A percentile compares a stretch with the other conserved stretches of the same genome.
Conservation (phyloP, 345 rosid genomes). For the Moringa oleifera region DNA sequence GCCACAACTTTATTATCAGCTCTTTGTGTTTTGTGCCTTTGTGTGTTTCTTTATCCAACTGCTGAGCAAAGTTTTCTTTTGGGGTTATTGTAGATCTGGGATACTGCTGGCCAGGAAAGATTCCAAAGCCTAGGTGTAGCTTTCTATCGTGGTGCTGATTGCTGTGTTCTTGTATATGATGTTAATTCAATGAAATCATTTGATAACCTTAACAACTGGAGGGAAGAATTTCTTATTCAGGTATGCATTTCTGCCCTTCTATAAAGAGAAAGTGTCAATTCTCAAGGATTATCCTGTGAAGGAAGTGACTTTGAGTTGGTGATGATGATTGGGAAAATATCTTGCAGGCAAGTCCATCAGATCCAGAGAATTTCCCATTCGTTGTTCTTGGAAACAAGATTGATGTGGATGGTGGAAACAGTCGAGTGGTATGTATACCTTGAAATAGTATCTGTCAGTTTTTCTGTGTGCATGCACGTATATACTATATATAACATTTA, state of each 20-base stretch:
- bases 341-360: constrained; percentile 89
- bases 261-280: not conserved
- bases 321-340: constrained; percentile 13
- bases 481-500: not conserved
- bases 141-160: constrained; percentile 78
- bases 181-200: constrained; percentile 78
- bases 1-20: no score
- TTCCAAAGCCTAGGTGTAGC: constrained; percentile 97
- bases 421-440: constrained; percentile 65
- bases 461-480: not conserved
- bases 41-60: not conserved
- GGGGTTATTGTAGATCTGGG: constrained; percentile 72
- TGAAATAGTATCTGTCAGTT: no score
- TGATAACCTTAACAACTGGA: constrained; percentile 80
- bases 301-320: not conserved
- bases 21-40: not conserved
- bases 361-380: constrained; percentile 94
- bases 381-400: constrained; percentile 87
- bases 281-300: not conserved
- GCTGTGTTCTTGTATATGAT: constrained; percentile 91
- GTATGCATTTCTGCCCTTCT: constrained; percentile 23
- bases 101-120: constrained; percentile 90
- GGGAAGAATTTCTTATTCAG: constrained; percentile 83
- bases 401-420: constrained; percentile 88
- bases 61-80: not conserved